Evolutionary conservation across 345 rosid genomes (phyloP), one percentile per base, ranked within the genome.

Genomic region (Citropsis articulata): DNA sequence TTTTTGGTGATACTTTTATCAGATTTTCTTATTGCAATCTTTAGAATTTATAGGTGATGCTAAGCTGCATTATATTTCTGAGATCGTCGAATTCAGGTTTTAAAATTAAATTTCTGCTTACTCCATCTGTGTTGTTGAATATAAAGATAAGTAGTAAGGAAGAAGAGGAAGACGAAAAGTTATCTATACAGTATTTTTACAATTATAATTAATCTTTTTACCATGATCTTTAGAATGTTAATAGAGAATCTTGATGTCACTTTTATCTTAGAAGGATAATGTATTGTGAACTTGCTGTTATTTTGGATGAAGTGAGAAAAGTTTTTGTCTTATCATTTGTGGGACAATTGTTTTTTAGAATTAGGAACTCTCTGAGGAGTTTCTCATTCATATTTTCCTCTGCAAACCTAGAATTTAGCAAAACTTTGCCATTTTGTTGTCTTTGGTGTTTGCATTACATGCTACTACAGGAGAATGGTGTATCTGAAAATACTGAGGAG

Each of bases 401-500:
- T 45, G 50, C 50, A 12, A 45, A 45, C 50, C 50, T 45, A 45
- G 14, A 45, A 12, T 78, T 78, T 80, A 65, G 66, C 50, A 73
- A 60, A n/a, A 56, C 18, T 13, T 72, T 76, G 31, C 45, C 48
- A 56, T 63, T 48, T 81, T 10, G 64, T 61, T 64, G 19, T 77
- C 75, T 81, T 40, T 48, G 22, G 57, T 42, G 53, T 28, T 78
- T 75, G 57, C 66, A 66, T 38, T 63, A 56, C 79, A 71, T 76
- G 80, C 7, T 74, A 61, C 48, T 56, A 76, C 80, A 90, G 95
- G 92, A 74, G 72, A 82, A 64, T 80, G 87, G 72, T 66, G 77
- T 9, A 60, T 73, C 90, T 60, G 91, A 87, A 81, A 89, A 71
- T 69, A 74, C 85, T 63, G 88, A 91, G 80, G 97, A 85, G 68